A percentile compares a stretch with the other conserved stretches of the same genome.
These are phyloP conservation scores for Penicillium sp. DNA, from an alignment of 2,329 filamentous ascomycete genomes.

Conservation along the genomic window DNA sequence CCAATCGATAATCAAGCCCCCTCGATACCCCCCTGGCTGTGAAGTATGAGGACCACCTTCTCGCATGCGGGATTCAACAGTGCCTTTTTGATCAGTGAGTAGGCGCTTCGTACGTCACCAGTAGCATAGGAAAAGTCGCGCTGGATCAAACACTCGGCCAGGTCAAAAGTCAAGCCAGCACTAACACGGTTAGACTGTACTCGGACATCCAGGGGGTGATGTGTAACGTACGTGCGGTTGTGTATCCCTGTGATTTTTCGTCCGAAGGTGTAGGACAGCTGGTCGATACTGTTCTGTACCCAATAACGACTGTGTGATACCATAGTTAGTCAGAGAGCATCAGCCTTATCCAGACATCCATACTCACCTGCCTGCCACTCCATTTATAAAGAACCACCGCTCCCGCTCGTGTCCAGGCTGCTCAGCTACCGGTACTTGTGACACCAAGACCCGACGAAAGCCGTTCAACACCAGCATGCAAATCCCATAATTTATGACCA, in stretches of 20 bases:
- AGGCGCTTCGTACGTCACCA: slow-evolving; percentile 54
- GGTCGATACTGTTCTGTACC: slow-evolving; percentile 65
- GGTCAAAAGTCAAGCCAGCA: slow-evolving; percentile 65
- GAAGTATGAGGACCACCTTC: slow-evolving; percentile 68
- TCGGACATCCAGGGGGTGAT: fast-evolving
- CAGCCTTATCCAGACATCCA: slow-evolving; percentile 39
- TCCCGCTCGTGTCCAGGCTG: slow-evolving; percentile 52
- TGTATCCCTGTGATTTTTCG: slow-evolving; percentile 68
- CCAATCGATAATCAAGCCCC: slow-evolving; percentile 71
- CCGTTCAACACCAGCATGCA: slow-evolving; percentile 37
- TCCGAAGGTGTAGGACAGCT: slow-evolving; percentile 65
- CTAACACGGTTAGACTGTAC: slow-evolving; percentile 18
- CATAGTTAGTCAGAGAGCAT: neutral
- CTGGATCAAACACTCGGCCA: slow-evolving; percentile 72
- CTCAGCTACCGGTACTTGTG: slow-evolving; percentile 17
- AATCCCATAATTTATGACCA: slow-evolving; percentile 29
- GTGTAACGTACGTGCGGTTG: slow-evolving; percentile 56
- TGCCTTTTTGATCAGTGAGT: slow-evolving; percentile 59
- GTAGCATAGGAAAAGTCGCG: slow-evolving; percentile 70
- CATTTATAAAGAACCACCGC: slow-evolving; percentile 77
- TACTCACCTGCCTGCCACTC: slow-evolving; percentile 48
- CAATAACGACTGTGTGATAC: slow-evolving; percentile 49
- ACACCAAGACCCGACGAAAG: slow-evolving; percentile 48
- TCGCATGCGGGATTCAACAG: slow-evolving; percentile 58
- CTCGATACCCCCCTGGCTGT: slow-evolving; percentile 73